phyloP scores from a whole-genome alignment of 371 early-diverging fungal genomes.

The Apophysomyces variabilis region DNA sequence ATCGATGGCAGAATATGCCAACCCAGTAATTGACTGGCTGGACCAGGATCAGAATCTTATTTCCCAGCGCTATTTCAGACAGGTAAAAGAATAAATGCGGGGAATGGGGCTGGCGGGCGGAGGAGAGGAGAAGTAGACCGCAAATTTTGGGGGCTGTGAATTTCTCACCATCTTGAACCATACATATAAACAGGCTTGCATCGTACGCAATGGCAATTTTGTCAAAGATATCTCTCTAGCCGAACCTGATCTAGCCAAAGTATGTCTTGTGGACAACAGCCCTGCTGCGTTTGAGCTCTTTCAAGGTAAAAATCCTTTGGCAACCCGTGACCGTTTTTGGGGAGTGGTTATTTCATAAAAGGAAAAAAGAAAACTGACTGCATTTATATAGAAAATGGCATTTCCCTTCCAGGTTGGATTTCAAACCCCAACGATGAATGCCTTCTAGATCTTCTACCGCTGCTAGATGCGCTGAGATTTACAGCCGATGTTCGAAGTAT shows the following conservation, averaged over 20 bases:
- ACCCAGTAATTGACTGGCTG: conserved; percentile 96
- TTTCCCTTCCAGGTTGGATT: conserved; percentile 86
- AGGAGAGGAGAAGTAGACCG: background rate
- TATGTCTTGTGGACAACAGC: conserved; percentile 92
- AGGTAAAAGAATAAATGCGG: conserved; percentile 47
- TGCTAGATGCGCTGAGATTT: conserved; percentile 86
- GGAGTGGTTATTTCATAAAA: background rate
- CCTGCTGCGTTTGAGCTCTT: conserved; percentile 84
- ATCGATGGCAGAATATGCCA: conserved; percentile 96
- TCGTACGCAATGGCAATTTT: conserved; percentile 76
- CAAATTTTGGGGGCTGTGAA: conserved; percentile 6
- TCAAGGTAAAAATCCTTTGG: conserved; percentile 60
- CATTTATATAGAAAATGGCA: conserved; percentile 73
- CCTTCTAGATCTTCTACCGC: conserved; percentile 81
- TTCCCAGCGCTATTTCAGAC: conserved; percentile 83
- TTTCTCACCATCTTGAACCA: background rate
- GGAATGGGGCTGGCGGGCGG: conserved; percentile 2
- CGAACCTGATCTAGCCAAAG: conserved; percentile 85
- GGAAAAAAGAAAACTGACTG: background rate
- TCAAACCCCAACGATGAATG: conserved; percentile 81
- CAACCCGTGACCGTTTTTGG: conserved; percentile 10
- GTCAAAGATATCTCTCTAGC: conserved; percentile 86
- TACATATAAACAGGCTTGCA: conserved; percentile 63
- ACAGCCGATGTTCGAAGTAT: conserved; percentile 82
- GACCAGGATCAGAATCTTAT: conserved; percentile 83